Evolutionary conservation across 2,329 filamentous ascomycete genomes (phyloP), one percentile per base, ranked within the genome.

Genomic region (Talaromyces islandicus): DNA sequence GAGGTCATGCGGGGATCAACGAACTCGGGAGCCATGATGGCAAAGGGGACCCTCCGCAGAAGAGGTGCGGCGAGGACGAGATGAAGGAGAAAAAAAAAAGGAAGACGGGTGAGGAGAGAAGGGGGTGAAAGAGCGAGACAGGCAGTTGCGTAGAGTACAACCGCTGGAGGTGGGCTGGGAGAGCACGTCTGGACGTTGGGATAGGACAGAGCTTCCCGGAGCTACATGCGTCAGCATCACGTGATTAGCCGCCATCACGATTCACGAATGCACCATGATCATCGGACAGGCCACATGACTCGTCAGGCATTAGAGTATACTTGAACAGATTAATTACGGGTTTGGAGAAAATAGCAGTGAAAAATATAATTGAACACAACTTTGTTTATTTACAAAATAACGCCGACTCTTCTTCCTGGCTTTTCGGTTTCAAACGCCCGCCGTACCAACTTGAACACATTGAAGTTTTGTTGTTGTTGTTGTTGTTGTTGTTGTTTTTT

Each of bases 1-100:
- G 74, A 73, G 65, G 73, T 73, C 78, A 81, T 80, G 68, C 78
- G 75, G 63, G 74, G 75, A 64, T 79, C 78, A 65, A 75, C 67
- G 54, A 76, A 70, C 53, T 74, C 75, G 65, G 71, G 66, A 58
- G 75, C 70, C 76, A 77, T 77, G 70, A 60, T 66, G 64, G 64
- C 62, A 29, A 56, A 25, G 21, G 3, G 17, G 35, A 51, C 21
- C 30, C 41, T 61, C 58, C 35, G 50, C 50, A 24, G 35, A 46
- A 35, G 35, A 30, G 30, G 60, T 65, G 55, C 21, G 30, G 53
- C 21, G 30, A 30, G 30, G 25, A 4, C n/a, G 25, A 11, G n/a
- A 25, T 12, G 27, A 35, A 7, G 5, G 17, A 19, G 53, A 25
- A 21, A 12, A 7, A 50, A 5, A 2, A 14, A 24, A n/a, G 5